These are phyloP conservation scores for Kwoniella dendrophila DNA, from an alignment of 768 basidiomycete species.

Conservation along the genomic window DNA sequence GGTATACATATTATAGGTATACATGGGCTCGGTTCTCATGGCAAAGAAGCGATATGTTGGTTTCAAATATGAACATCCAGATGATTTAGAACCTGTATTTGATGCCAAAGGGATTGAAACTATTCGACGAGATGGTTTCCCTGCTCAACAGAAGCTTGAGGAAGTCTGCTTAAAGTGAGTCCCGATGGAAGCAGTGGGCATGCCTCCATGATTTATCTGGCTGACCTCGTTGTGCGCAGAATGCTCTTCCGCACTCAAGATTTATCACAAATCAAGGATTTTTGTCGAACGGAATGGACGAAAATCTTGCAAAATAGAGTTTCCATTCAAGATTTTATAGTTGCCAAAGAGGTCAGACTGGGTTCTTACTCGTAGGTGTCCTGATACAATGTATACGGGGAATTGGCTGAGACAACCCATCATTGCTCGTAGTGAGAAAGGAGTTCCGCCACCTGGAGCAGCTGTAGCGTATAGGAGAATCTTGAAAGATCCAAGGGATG, in stretches of 20 bases:
- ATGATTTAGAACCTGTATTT: constrained; percentile 76
- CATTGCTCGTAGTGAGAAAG: constrained; percentile 66
- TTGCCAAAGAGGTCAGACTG: constrained; percentile 89
- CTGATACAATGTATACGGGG: neutral
- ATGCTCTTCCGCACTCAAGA: constrained; percentile 88
- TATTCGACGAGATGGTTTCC: constrained; percentile 85
- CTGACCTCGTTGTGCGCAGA: constrained; percentile 58
- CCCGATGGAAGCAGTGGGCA: neutral
- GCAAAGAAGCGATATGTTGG: constrained; percentile 99
- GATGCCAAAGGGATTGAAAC: constrained; percentile 99
- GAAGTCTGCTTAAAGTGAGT: constrained; percentile 83
- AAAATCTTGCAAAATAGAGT: constrained; percentile 78
- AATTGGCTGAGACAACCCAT: neutral
- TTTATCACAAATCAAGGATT: constrained; percentile 83
- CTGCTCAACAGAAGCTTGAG: constrained; percentile 88
- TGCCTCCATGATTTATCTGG: neutral
- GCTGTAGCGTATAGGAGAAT: constrained; percentile 77
- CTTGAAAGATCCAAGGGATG: constrained; percentile 73
- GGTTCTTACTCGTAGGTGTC: constrained; percentile 82
- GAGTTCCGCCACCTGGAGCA: constrained; percentile 86
- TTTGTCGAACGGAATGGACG: constrained; percentile 80
- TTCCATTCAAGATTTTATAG: constrained; percentile 89
- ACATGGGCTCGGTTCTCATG: constrained; percentile 89
- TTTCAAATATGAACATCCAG: constrained; percentile 85
- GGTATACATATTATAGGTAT: constrained; percentile 67